Evolutionary conservation across 257 asterid species (phyloP).

Genomic region (Ligustrum vulgare): DNA sequence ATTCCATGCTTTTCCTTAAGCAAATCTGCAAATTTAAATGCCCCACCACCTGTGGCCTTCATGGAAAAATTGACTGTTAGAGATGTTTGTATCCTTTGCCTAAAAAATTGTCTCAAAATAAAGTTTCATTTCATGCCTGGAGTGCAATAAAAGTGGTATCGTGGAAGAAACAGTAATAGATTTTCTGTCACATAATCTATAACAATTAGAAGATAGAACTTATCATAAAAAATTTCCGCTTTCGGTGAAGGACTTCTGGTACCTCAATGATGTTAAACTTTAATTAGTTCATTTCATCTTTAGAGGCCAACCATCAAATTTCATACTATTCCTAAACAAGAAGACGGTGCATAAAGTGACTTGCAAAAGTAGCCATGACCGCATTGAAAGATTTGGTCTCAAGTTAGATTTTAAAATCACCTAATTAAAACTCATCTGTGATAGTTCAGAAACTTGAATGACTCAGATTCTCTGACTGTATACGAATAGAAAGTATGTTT

Average conservation of each 20-base stretch:
- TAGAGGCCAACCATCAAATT: background rate
- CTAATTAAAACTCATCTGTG: background rate
- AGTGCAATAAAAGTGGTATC: background rate
- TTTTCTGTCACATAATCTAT: slow-evolving; percentile 17
- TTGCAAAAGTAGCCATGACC: background rate
- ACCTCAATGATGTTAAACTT: background rate
- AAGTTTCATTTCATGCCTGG: background rate
- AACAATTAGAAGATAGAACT: background rate
- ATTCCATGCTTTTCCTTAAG: slow-evolving; percentile 87
- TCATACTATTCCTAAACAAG: slow-evolving; percentile 4
- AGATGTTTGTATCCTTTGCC: slow-evolving; percentile 10
- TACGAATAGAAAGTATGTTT: background rate
- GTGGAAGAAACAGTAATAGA: background rate
- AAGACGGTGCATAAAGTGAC: background rate
- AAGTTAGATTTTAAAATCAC: slow-evolving; percentile 3
- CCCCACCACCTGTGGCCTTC: slow-evolving; percentile 99
- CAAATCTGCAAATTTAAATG: slow-evolving; percentile 83
- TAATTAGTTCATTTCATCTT: background rate
- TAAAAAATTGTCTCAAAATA: slow-evolving; percentile 13
- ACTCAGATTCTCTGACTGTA: background rate
- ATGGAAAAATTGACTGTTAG: slow-evolving; percentile 35
- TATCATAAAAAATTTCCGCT: background rate
- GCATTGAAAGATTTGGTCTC: slow-evolving; percentile 4
- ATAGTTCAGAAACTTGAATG: slow-evolving; percentile 6
- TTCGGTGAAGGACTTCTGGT: background rate